Percentiles rank a stretch among this genome's conserved stretches.
Evolutionary conservation across 306 rosid genomes (phyloP).

Genomic region (Glycine latifolia): DNA sequence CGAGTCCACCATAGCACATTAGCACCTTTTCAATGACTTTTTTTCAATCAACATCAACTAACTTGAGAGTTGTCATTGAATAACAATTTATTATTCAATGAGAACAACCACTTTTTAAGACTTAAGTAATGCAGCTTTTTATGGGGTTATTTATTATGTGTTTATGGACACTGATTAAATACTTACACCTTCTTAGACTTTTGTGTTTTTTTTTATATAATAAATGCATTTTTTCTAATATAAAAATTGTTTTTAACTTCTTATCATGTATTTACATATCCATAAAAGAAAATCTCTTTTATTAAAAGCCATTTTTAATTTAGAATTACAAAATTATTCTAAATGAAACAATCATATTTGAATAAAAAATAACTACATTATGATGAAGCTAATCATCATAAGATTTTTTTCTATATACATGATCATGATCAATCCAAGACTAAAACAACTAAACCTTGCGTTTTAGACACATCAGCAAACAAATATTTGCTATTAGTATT

Average conservation of each 20-base stretch:
- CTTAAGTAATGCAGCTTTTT: no score
- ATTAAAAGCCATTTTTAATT: background rate
- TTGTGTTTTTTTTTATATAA: background rate
- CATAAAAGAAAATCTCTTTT: background rate
- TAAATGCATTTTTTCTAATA: background rate
- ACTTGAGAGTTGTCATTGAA: background rate
- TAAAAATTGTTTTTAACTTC: background rate
- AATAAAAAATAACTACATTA: no score
- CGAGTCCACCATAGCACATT: slow-evolving; percentile 47
- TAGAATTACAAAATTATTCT: background rate
- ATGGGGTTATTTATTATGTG: background rate
- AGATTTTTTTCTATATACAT: no score
- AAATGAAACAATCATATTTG: background rate
- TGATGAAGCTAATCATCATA: background rate
- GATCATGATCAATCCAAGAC: no score
- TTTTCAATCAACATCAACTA: background rate
- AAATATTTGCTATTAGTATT: no score
- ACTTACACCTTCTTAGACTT: background rate
- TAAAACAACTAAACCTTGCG: no score
- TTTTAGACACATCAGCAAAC: no score
- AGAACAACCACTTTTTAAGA: background rate
- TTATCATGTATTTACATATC: background rate
- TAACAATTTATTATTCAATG: no score
- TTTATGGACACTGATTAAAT: background rate
- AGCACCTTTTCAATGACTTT: slow-evolving; percentile 43